Percentiles rank a stretch among this genome's conserved stretches.
phyloP scores from a whole-genome alignment of 305 asterid species.

The Nicotiana rustica region DNA sequence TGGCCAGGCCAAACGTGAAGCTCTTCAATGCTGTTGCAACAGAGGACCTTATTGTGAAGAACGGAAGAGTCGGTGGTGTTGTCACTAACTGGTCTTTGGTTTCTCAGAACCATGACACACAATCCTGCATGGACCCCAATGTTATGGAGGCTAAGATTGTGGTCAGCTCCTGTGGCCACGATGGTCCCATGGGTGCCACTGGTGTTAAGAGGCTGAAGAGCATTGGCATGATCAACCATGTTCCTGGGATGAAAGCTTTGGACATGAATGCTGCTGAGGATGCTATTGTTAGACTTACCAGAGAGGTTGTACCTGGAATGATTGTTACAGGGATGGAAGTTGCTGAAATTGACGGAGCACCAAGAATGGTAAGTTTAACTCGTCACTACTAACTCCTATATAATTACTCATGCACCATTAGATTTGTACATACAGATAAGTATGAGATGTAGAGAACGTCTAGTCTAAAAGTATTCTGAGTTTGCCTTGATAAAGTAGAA shows the following conservation, averaged over 20 bases:
- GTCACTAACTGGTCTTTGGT: slow-evolving; percentile 98
- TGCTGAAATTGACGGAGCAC: slow-evolving; percentile 95
- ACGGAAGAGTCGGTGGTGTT: slow-evolving; percentile 82
- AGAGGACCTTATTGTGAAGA: slow-evolving; percentile 91
- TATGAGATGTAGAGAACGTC: background rate
- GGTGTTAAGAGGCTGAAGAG: slow-evolving; percentile 92
- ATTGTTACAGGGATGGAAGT: slow-evolving; percentile 99
- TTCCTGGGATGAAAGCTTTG: slow-evolving; percentile 97
- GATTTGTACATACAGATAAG: background rate
- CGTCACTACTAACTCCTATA: background rate
- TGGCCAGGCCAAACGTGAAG: slow-evolving; percentile 89
- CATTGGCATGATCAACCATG: slow-evolving; percentile 93
- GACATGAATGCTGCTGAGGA: slow-evolving; percentile 99
- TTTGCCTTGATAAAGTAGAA: background rate
- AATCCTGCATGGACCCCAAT: slow-evolving; percentile 98
- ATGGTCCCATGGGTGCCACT: slow-evolving; percentile 97
- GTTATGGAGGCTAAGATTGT: slow-evolving; percentile 95
- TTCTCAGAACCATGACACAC: slow-evolving; percentile 98
- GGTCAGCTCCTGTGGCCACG: slow-evolving; percentile 98
- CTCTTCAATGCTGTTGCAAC: slow-evolving; percentile 97
- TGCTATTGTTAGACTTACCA: slow-evolving; percentile 83
- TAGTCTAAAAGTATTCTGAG: background rate
- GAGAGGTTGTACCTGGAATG: slow-evolving; percentile 98
- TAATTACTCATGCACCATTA: background rate
- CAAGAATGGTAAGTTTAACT: slow-evolving; percentile 73